These are phyloP conservation scores for Adansonia digitata DNA, from an alignment of 345 rosid genomes.

Conservation along the genomic window DNA sequence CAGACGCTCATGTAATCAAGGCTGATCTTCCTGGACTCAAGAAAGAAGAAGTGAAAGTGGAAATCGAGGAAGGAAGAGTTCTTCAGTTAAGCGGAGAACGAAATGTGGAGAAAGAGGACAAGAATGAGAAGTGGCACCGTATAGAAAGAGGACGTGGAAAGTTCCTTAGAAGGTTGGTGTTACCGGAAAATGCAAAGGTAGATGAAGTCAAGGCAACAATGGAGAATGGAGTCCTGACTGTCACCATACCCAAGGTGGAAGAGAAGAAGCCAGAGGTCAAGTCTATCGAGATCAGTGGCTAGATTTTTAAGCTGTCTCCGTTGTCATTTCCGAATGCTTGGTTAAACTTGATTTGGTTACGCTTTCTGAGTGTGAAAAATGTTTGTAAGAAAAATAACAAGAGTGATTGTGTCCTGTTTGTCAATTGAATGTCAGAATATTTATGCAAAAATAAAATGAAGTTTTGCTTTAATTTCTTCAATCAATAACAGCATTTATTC, in stretches of 20 bases:
- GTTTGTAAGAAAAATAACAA: too few relatives aligned
- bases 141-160: slow-evolving; percentile 28
- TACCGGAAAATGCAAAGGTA: slow-evolving; percentile 29
- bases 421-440: too few relatives aligned
- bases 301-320: not conserved
- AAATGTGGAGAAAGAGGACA: slow-evolving; percentile 31
- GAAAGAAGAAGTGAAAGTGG: too few relatives aligned
- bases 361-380: too few relatives aligned
- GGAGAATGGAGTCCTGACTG: slow-evolving; percentile 25
- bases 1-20: slow-evolving; percentile 35
- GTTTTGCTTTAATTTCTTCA: too few relatives aligned
- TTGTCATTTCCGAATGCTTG: not conserved
- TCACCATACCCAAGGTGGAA: slow-evolving; percentile 11
- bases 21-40: too few relatives aligned
- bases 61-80: too few relatives aligned
- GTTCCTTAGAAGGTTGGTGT: slow-evolving; percentile 37
- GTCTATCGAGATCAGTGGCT: not conserved
- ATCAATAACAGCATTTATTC: too few relatives aligned
- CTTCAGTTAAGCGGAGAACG: slow-evolving; percentile 39
- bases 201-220: slow-evolving; percentile 22
- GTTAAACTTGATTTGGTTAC: too few relatives aligned
- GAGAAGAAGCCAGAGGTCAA: slow-evolving; percentile 10
- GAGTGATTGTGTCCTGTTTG: too few relatives aligned
- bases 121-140: slow-evolving; percentile 35
- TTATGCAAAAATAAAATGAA: too few relatives aligned